Conservation (phyloP, 306 rosid species). For the Ormosia emarginata region DNA sequence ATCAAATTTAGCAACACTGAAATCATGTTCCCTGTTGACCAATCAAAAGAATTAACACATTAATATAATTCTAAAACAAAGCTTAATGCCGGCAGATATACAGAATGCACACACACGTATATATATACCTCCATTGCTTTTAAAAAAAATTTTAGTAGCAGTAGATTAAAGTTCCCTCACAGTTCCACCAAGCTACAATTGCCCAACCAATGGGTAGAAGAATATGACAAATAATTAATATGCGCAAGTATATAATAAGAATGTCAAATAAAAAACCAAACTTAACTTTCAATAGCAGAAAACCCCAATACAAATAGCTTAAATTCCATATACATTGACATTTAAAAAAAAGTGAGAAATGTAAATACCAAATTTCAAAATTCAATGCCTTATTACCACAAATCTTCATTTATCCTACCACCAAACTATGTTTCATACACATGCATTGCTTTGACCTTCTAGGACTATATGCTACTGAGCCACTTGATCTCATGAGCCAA, state of each 20-base stretch:
- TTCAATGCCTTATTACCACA: neutral
- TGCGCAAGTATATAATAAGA: neutral
- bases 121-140: neutral
- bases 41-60: conserved; percentile 3
- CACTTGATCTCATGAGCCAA: neutral
- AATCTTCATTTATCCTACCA: neutral
- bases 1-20: conserved; percentile 85
- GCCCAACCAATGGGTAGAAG: neutral
- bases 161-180: neutral
- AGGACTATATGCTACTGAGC: conserved; percentile 8
- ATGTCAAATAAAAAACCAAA: conserved; percentile 2
- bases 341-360: neutral
- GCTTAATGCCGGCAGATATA: neutral
- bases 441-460: conserved; percentile 11
- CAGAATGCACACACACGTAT: neutral
- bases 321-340: neutral
- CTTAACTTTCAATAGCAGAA: conserved; percentile 1
- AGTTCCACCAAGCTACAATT: neutral
- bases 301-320: neutral
- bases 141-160: neutral
- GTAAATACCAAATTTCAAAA: neutral
- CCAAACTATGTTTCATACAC: neutral
- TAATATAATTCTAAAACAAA: neutral
- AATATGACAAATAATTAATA: neutral
- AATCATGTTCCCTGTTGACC: conserved; percentile 71